These are phyloP conservation scores for Malus hybrid DNA, from an alignment of 331 rosid genomes.

Conservation along the genomic window DNA sequence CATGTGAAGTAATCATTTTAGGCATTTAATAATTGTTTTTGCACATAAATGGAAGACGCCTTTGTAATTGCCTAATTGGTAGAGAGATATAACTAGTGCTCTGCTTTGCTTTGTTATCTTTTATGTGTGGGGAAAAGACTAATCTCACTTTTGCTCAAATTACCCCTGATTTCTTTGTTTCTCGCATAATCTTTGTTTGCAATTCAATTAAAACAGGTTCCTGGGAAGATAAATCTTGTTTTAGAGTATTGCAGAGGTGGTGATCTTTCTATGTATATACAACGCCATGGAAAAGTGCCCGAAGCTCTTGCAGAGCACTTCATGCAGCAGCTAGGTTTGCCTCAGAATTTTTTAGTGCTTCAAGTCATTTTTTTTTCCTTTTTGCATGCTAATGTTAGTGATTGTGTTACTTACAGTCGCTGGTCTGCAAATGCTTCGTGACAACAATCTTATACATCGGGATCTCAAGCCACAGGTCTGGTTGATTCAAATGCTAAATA, in stretches of 20 bases:
- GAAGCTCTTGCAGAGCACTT: conserved; percentile 85
- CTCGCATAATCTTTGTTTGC: not conserved
- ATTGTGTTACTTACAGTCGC: conserved; percentile 58
- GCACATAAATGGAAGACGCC: not conserved
- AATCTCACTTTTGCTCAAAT: not conserved
- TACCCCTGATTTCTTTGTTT: not conserved
- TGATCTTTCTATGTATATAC: conserved; percentile 81
- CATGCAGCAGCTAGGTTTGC: conserved; percentile 89
- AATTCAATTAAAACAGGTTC: conserved; percentile 46
- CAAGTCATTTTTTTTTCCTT: not conserved
- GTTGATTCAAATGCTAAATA: conserved; percentile 1
- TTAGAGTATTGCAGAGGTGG: conserved; percentile 96
- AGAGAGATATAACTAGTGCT: not conserved
- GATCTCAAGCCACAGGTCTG: conserved; percentile 96
- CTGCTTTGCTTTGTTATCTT: not conserved
- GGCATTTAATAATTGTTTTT: not conserved
- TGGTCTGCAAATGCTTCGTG: conserved; percentile 90
- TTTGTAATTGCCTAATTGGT: not conserved
- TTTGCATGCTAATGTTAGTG: conserved; percentile 11
- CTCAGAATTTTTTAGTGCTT: conserved; percentile 8
- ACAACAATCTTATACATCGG: conserved; percentile 85
- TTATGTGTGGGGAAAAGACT: not conserved
- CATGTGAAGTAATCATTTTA: not conserved
- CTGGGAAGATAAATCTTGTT: conserved; percentile 95
- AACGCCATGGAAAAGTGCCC: conserved; percentile 75